Base-by-base conservation (phyloP, 2,329 filamentous ascomycete species). In the Stagonosporopsis cucurbitacearum region DNA sequence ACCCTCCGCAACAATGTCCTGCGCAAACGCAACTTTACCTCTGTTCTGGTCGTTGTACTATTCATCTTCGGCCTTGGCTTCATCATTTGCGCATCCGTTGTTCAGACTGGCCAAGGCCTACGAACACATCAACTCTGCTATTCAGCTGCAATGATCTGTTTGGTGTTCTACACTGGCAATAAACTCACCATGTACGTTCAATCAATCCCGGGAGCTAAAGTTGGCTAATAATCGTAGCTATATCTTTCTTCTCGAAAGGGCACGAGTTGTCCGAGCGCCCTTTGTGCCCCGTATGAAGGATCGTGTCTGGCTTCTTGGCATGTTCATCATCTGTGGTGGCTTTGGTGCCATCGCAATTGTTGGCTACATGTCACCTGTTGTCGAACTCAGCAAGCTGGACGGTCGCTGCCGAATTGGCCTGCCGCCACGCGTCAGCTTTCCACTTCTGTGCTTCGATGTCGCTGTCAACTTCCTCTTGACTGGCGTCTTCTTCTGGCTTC, bases 181-280 rank as follows among this genome's bases (percentile, higher is more conserved):
- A 77, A 78, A 41, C 52, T 72, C 2, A 49, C 65, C 20, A 67
- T 75, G 56, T 68, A 55, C 13, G 60, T 51, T 13, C 8, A 6
- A 22, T 15, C 11, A 5, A 12, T 7, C 19, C 13, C 7, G 4
- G 6, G 15, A 1, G 9, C 43, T 13, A 0, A 15, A 12, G n/a
- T 15, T 2, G 25, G 11, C 48, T 56, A 2, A 58, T 46, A 2
- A 15, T 20, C 9, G 7, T 32, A 69, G 69, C 37, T 76, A 77
- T 49, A 60, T 76, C 12, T 77, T 77, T 57, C 65, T 77, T 7
- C 67, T 77, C 12, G 76, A 78, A 57, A 69, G 76, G 17, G 68
- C 69, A 12, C 73, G 77, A 35, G 64, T 70, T 8, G 67, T 76
- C 17, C 65, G 74, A 11, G 56, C 67, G 11, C 65, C 70, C 3